phyloP scores from a whole-genome alignment of 2,329 filamentous ascomycete genomes.

The Bipolaris sorokiniana region DNA sequence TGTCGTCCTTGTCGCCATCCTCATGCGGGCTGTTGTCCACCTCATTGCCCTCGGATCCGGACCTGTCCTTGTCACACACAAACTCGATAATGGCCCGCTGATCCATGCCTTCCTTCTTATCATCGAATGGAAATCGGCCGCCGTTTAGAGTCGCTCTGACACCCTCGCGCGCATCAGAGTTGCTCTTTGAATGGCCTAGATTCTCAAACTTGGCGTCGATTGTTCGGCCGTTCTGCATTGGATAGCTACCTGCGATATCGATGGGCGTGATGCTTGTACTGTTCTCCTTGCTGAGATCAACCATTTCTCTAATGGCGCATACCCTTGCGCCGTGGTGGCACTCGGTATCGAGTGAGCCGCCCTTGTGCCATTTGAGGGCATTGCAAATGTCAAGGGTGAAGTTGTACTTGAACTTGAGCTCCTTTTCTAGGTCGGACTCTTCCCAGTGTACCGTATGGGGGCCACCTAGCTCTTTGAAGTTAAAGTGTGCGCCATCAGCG shows the following conservation, averaged over 20 bases:
- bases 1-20: constrained; percentile 53
- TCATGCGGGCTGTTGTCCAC: constrained; percentile 65
- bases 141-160: constrained; percentile 71
- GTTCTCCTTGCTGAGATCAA: constrained; percentile 56
- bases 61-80: constrained; percentile 74
- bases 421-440: constrained; percentile 51
- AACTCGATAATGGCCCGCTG: constrained; percentile 86
- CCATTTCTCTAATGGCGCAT: constrained; percentile 72
- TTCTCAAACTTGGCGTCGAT: constrained; percentile 71
- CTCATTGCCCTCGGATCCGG: constrained; percentile 74
- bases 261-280: constrained; percentile 64
- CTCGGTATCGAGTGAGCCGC: constrained; percentile 56
- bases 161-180: constrained; percentile 73
- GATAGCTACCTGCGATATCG: constrained; percentile 76
- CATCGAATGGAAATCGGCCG: constrained; percentile 56
- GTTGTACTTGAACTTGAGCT: constrained; percentile 71
- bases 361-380: constrained; percentile 67
- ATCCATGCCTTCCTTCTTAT: constrained; percentile 56
- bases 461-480: constrained; percentile 68
- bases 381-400: constrained; percentile 82
- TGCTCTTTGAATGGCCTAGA: constrained; percentile 68
- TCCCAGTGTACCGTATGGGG: constrained; percentile 71
- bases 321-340: constrained; percentile 77
- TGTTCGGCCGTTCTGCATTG: constrained; percentile 59
- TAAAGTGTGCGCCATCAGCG: constrained; percentile 65